phyloP scores from a whole-genome alignment of 176 grass and related monocot genomes.

The Aechmea fasciata region DNA sequence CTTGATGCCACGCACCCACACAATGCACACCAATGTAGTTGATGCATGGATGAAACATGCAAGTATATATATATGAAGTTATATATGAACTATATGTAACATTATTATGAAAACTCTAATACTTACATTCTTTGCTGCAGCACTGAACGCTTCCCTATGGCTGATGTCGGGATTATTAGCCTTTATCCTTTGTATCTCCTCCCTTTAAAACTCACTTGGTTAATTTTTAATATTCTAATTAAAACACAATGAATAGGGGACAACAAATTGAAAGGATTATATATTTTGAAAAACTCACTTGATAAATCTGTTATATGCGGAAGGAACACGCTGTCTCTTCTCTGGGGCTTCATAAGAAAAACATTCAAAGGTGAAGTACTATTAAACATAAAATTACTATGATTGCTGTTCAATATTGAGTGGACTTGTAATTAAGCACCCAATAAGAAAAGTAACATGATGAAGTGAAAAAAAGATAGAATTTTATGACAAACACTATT shows the following conservation, averaged over 20 bases:
- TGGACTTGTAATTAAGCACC: no score
- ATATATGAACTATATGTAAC: no score
- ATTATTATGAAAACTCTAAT: not conserved
- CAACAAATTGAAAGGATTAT: not conserved
- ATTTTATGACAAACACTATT: no score
- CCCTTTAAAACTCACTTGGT: constrained; percentile 25
- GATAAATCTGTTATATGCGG: constrained; percentile 92
- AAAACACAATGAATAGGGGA: no score
- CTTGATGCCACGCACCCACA: no score
- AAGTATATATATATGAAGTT: no score
- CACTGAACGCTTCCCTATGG: constrained; percentile 94
- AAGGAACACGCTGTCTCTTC: constrained; percentile 91
- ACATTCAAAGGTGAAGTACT: not conserved
- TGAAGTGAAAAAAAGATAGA: no score
- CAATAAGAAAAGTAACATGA: no score
- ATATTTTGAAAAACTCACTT: constrained; percentile 44
- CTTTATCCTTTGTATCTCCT: constrained; percentile 93
- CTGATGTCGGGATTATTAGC: constrained; percentile 88
- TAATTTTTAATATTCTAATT: not conserved
- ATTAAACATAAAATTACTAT: no score
- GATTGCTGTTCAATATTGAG: no score
- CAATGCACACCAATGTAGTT: no score
- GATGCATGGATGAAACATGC: no score
- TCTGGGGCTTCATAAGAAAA: constrained; percentile 41
- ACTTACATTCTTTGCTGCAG: constrained; percentile 95